Conservation (phyloP, 169 alveolate genomes). For the Fabrea salina region DNA sequence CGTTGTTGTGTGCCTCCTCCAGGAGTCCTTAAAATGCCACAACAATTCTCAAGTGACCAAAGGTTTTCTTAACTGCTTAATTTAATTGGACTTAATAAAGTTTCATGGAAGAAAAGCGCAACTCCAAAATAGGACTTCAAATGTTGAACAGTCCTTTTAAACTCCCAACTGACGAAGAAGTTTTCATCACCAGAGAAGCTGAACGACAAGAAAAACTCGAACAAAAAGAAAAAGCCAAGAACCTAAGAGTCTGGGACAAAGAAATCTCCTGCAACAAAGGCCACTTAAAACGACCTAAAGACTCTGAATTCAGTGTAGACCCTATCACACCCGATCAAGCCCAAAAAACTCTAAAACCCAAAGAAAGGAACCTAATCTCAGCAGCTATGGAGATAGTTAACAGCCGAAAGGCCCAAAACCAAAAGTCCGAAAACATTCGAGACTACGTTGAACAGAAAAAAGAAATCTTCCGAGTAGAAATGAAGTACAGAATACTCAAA, state of each 20-base stretch:
- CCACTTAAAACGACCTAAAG: conserved; percentile 52
- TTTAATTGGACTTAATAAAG: too few species aligned
- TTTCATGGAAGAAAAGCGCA: too few species aligned
- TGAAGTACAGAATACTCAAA: conserved; percentile 47
- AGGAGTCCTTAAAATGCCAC: neutral
- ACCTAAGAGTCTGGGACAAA: conserved; percentile 58
- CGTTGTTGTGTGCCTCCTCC: conserved; percentile 26
- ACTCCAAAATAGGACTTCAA: too few species aligned
- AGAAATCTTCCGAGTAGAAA: conserved; percentile 58
- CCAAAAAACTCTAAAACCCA: conserved; percentile 29
- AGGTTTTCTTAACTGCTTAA: too few species aligned
- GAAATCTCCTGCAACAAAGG: conserved; percentile 52
- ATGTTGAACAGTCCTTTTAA: conserved; percentile 54
- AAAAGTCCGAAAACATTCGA: conserved; percentile 41
- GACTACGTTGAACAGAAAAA: conserved; percentile 57
- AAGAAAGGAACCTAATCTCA: conserved; percentile 40
- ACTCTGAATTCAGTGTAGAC: conserved; percentile 41
- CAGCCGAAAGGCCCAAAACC: conserved; percentile 40
- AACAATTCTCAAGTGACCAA: too few species aligned
- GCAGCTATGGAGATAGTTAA: conserved; percentile 56
- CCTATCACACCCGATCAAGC: conserved; percentile 32
- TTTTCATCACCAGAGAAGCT: conserved; percentile 54
- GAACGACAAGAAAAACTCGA: conserved; percentile 48
- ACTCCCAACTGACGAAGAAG: conserved; percentile 55
- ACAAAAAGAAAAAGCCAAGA: conserved; percentile 47